Evolutionary conservation across 768 basidiomycete species (phyloP).

Genomic region (Tephrocybe sp.): DNA sequence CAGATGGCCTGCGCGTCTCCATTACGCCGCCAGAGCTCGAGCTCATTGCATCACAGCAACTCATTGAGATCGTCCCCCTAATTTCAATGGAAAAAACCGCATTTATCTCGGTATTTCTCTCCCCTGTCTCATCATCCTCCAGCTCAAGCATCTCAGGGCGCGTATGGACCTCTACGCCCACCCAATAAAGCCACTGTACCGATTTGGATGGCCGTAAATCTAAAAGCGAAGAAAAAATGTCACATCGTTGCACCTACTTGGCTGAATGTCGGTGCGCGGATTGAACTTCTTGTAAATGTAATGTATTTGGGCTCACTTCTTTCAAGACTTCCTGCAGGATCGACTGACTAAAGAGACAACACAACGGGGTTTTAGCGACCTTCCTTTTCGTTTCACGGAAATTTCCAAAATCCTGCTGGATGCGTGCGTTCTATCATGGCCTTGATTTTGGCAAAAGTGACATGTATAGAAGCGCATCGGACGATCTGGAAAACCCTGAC

Average conservation of each 20-base stretch:
- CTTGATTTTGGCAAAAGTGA: background rate
- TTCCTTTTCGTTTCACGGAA: constrained; percentile 89
- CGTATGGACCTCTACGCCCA: constrained; percentile 89
- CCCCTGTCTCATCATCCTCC: constrained; percentile 10
- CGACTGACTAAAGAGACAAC: constrained; percentile 73
- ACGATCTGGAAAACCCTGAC: constrained; percentile 85
- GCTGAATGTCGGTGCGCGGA: constrained; percentile 74
- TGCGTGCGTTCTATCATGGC: constrained; percentile 51
- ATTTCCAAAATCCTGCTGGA: constrained; percentile 91
- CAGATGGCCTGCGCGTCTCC: constrained; percentile 63
- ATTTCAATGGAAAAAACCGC: constrained; percentile 90
- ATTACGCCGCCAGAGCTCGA: constrained; percentile 85
- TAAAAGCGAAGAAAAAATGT: constrained; percentile 94
- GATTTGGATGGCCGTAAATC: constrained; percentile 91
- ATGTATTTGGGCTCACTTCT: background rate
- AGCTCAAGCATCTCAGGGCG: constrained; percentile 55
- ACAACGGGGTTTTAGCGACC: constrained; percentile 65
- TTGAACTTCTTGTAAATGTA: background rate
- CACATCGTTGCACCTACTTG: constrained; percentile 88
- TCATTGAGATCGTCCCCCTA: constrained; percentile 83
- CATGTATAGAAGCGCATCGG: constrained; percentile 65
- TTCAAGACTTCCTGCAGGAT: constrained; percentile 76
- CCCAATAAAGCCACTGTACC: constrained; percentile 86
- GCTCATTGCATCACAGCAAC: constrained; percentile 80
- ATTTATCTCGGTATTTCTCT: constrained; percentile 73